Evolutionary conservation across 2,329 filamentous ascomycete genomes (phyloP).

Genomic region (Fusarium oligoseptatum): DNA sequence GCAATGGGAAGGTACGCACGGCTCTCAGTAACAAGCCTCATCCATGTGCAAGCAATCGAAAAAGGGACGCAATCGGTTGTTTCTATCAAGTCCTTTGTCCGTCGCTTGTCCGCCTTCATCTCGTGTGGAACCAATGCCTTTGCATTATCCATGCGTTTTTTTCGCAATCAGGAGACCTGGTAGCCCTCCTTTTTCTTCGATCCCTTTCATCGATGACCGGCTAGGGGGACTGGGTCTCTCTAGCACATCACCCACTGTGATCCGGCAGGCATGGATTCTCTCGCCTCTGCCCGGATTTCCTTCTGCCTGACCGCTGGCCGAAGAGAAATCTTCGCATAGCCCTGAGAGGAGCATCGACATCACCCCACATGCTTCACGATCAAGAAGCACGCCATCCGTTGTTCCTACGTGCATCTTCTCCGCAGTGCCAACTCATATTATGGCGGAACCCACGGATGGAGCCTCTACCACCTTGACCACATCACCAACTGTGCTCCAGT

Average conservation of each 20-base stretch:
- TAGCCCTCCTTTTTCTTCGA: constrained; percentile 25
- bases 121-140: constrained; percentile 23
- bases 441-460: neutral
- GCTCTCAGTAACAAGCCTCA: constrained; percentile 27
- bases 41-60: constrained; percentile 21
- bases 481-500: neutral
- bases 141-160: constrained; percentile 20
- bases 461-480: neutral
- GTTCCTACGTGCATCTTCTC: neutral
- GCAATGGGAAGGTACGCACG: constrained; percentile 22
- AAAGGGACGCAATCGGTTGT: constrained; percentile 32
- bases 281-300: neutral
- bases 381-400: constrained; percentile 3
- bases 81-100: constrained; percentile 36
- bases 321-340: constrained; percentile 7
- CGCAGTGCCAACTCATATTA: neutral
- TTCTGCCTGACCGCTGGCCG: neutral
- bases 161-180: constrained; percentile 31
- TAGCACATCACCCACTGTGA: neutral
- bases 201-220: neutral
- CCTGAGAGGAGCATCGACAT: neutral
- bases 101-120: constrained; percentile 33
- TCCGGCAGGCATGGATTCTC: neutral
- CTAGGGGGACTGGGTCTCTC: constrained; percentile 10
- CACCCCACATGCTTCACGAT: neutral